These are phyloP conservation scores for Saturnispora halmiae DNA, from an alignment of 805 yeast species.

Conservation along the genomic window DNA sequence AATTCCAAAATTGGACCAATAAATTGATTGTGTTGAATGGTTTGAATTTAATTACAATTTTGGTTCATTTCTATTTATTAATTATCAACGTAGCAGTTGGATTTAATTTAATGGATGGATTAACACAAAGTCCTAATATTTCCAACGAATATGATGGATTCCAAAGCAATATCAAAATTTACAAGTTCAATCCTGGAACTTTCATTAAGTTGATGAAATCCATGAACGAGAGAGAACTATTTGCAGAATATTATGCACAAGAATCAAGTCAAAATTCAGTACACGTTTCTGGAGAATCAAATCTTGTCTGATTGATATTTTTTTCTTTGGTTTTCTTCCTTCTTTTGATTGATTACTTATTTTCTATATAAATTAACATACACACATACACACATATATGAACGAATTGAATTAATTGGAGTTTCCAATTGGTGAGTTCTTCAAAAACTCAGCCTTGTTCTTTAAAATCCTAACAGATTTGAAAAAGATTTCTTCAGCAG, in stretches of 20 bases:
- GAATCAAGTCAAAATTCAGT: not conserved
- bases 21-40: constrained; percentile 21
- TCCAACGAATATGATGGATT: constrained; percentile 34
- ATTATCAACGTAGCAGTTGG: constrained; percentile 26
- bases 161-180: constrained; percentile 33
- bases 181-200: constrained; percentile 30
- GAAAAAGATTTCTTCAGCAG: constrained; percentile 91
- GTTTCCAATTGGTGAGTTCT: constrained; percentile 63
- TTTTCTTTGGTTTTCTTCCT: too few species aligned
- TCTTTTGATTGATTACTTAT: too few species aligned
- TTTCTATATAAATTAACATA: constrained; percentile 3
- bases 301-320: too few species aligned
- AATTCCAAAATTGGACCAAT: constrained; percentile 21
- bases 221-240: constrained; percentile 15
- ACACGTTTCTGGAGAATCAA: not conserved
- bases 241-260: constrained; percentile 7
- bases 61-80: constrained; percentile 25
- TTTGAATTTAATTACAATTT: constrained; percentile 27
- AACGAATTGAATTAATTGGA: constrained; percentile 19
- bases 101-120: constrained; percentile 24
- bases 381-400: too few species aligned
- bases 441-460: constrained; percentile 73
- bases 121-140: too few species aligned
- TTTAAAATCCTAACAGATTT: constrained; percentile 79
- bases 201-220: constrained; percentile 18